Conservation (phyloP, 495 filamentous ascomycete species). For the Jackrogersella multiformis region DNA sequence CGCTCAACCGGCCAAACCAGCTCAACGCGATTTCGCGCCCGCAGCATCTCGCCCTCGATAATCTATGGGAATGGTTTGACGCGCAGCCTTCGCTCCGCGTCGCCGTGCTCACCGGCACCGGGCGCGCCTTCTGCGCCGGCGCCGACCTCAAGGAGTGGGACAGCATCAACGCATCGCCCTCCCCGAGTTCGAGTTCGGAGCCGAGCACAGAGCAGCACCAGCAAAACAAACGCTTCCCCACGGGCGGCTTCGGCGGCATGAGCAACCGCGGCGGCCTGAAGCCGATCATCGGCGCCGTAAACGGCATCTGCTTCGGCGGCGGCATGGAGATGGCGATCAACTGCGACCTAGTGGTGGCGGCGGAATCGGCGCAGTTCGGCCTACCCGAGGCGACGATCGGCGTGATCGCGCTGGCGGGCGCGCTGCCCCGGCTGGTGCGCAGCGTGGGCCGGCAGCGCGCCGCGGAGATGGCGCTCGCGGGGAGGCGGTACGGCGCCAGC, state of each 20-base stretch:
- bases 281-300: conserved; percentile 78
- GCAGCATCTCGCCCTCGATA: conserved; percentile 61
- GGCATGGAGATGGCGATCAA: conserved; percentile 79
- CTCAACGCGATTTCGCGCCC: conserved; percentile 67
- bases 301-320: conserved; percentile 78
- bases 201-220: neutral
- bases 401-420: conserved; percentile 75
- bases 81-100: conserved; percentile 62
- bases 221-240: conserved; percentile 22
- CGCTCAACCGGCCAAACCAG: conserved; percentile 65
- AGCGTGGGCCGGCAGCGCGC: conserved; percentile 74
- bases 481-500: conserved; percentile 62
- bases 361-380: conserved; percentile 62
- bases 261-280: conserved; percentile 64
- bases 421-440: conserved; percentile 69
- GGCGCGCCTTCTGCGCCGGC: conserved; percentile 66
- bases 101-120: conserved; percentile 65
- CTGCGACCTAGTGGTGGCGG: conserved; percentile 73
- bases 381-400: conserved; percentile 76
- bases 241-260: conserved; percentile 61
- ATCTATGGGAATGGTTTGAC: conserved; percentile 68
- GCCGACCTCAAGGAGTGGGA: conserved; percentile 63
- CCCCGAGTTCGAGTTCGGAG: neutral
- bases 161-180: conserved; percentile 11
- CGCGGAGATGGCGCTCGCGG: conserved; percentile 74